These are phyloP conservation scores for Scedosporium aurantiacum DNA, from an alignment of 2,329 filamentous ascomycete species.

Conservation along the genomic window DNA sequence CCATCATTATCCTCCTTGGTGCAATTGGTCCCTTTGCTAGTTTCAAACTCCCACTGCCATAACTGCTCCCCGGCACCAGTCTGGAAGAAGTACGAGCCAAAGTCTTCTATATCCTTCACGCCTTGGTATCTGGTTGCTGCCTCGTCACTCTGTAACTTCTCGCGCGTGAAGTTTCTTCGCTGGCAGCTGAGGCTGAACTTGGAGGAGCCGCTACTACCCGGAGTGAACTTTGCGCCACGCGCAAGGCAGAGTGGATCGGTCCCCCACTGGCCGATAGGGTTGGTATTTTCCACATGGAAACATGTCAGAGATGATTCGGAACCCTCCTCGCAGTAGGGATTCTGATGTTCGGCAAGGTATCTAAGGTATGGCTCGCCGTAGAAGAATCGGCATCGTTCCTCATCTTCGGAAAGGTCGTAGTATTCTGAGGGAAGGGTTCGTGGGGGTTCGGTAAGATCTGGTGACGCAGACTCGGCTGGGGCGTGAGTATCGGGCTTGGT, in stretches of 20 bases:
- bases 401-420: neutral
- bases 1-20: conserved; percentile 9
- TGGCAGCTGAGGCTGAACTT: neutral
- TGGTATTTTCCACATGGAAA: conserved; percentile 14
- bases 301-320: conserved; percentile 9
- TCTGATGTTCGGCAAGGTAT: neutral
- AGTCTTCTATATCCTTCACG: neutral
- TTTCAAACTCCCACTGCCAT: neutral
- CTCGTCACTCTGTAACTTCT: neutral
- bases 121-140: neutral
- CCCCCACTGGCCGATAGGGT: conserved; percentile 6
- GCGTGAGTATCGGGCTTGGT: no score
- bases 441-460: no score
- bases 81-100: neutral
- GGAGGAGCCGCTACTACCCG: neutral
- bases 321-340: neutral
- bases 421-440: neutral
- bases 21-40: neutral
- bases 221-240: conserved; percentile 12
- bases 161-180: neutral
- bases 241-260: conserved; percentile 17
- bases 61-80: neutral
- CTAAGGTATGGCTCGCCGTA: neutral
- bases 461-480: no score
- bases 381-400: neutral